Base-by-base conservation (phyloP, 2,329 filamentous ascomycete species). In the Bimuria novae-zelandiae region DNA sequence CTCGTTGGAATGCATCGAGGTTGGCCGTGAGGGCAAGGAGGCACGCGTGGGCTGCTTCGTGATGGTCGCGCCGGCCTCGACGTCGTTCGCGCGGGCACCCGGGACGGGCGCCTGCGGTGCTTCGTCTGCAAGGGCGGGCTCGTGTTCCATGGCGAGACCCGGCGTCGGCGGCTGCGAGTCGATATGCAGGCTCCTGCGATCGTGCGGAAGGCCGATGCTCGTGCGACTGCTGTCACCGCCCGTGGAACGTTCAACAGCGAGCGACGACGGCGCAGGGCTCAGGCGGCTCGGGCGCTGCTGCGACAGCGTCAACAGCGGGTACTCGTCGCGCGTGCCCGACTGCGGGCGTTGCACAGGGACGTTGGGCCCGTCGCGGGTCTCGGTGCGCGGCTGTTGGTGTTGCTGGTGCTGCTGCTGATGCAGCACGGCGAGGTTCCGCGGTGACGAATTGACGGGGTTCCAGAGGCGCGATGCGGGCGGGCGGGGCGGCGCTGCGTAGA, bases 371-470 rank as follows among this genome's bases (percentile, higher is more conserved):
- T 51, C 53, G 47, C 56, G 10, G 30, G 61, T 55, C 27, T 58
- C 51, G 44, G 55, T 39, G 40, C 21, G 48, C 36, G 21, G 25
- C 44, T 46, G 51, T 16, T 52, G 55, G 6, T 32, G 40, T 19
- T 41, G 39, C n/a, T 53, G 50, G 44, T 22, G 49, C 51, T 16
- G 57, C 29, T 68, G 63, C 41, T 71, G 65, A 10, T 65, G 63
- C 36, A 77, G 79, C 27, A 70, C 53, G 49, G 63, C 65, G 36
- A 67, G 58, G 32, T 62, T 59, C 53, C 82, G 80, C 35, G 82
- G 84, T 42, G 84, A 81, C 72, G 82, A 79, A 66, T 86, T 86
- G 64, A 84, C 77, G 32, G 84, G 84, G 68, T 85, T 85, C 74
- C 83, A 84, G 56, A 86, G 78, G 52, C 82, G 77, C 49, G 81